Base-by-base conservation (phyloP, 2,329 filamentous ascomycete genomes). In the Botrytis sinoallii region DNA sequence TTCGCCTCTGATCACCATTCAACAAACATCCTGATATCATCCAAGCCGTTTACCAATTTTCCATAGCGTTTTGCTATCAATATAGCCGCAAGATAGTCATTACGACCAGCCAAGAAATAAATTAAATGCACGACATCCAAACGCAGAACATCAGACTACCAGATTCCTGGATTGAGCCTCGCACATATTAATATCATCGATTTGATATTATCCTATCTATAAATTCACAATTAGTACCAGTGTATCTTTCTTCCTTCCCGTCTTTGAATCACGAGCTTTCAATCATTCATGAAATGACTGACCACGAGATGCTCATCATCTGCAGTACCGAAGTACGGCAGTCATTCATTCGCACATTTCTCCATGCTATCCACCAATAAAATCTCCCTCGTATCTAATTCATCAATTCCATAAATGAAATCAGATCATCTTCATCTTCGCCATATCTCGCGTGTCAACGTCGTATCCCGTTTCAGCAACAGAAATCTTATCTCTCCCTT, bases 81-180 rank as follows among this genome's bases (percentile, higher is more conserved):
- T 42, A 57, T 57, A 68, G 48, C 66, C 48, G 66, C 48, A 20
- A 67, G 65, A 57, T 57, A 42, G 48, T 68, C 48, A 68, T 57
- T 42, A 57, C 32, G 66, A 57, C 9, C 25, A 40, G 35, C 66
- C n/a, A 29, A n/a, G 14, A 57, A 57, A 57, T 68, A 68, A 22
- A 68, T 68, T 68, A 68, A 57, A 42, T 68, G 66, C 66, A 68
- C 66, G 66, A 42, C 66, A 68, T 68, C 25, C 66, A 10, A 32
- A 52, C 66, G 66, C 66, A 68, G 29, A 55, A 52, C 29, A 42
- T 68, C 66, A 55, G 16, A 57, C 35, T 68, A 40, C 66, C 48
- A 57, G 66, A 68, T 57, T 68, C 66, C 66, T n/a, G 66, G 66
- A 68, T 68, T 68, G 66, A 68, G 66, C 66, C 29, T 29, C 35